Evolutionary conservation across 1,284 basidiomycete species (phyloP), one percentile per base, ranked within the genome.

Genomic region (Fomitopsis pinicola): DNA sequence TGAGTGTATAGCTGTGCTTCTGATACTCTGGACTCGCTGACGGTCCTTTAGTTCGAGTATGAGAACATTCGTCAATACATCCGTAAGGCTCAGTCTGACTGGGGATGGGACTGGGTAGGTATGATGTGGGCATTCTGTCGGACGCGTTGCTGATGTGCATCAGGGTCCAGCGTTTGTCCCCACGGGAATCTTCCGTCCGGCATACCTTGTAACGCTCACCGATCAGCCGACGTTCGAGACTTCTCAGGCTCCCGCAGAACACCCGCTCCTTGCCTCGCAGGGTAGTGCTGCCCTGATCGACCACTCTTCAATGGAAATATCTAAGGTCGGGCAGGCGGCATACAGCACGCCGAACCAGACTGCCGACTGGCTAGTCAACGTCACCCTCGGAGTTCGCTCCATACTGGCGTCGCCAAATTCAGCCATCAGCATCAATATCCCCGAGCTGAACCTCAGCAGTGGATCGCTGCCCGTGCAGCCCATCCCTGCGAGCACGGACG

Each of bases 101-200:
- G 83, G 64, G 82, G 82, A 2, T 84, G 82, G 82, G 83, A 85
- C 69, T 84, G 82, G 82, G 82, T 84, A 60, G 50, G 73, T 22
- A 10, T 28, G 38, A 9, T 44, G 15, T 10, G 28, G 35, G 19
- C 14, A 17, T 26, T 19, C 6, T 15, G 15, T 53, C 8, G 53
- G 46, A 55, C 17, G 10, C 30, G 10, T 36, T 30, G 14, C 30
- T 40, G 1, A 40, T 38, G 17, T 33, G 57, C n/a, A 57, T 10
- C 64, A 83, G 83, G 83, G 80, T 12, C 84, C 82, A 42, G 84
- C 82, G 0, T 85, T 86, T 61, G 78, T 84, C 6, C 84, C 84
- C 0, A 76, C 75, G 55, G 83, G 83, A 0, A 78, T 85, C 38
- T 79, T 79, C 70, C 84, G 84, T 63, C 83, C 81, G 17, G 81